Conservation (phyloP, 208 protist species). For the Leptomonas pyrrhocoris region DNA sequence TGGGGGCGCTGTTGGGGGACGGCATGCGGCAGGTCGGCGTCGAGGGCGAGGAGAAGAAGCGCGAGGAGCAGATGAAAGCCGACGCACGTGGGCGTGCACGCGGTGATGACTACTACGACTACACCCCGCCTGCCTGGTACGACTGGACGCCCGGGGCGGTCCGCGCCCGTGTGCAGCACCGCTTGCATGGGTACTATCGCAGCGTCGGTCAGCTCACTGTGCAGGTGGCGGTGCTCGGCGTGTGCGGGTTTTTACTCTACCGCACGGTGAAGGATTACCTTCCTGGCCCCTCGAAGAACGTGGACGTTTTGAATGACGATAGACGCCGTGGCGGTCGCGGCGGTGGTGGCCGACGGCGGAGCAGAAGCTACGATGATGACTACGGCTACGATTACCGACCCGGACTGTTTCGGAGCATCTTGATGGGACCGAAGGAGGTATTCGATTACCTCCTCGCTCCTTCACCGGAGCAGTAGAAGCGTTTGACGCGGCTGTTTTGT, state of each 20-base stretch:
- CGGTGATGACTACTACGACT: slow-evolving; percentile 23
- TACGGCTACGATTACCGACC: slow-evolving; percentile 39
- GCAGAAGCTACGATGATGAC: slow-evolving; percentile 22
- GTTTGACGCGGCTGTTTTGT: no score
- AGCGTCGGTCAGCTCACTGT: slow-evolving; percentile 68
- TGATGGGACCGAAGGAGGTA: slow-evolving; percentile 82
- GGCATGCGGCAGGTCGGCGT: slow-evolving; percentile 69
- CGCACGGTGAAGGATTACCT: slow-evolving; percentile 34
- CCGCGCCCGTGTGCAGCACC: slow-evolving; percentile 63
- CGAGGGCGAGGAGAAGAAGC: slow-evolving; percentile 58
- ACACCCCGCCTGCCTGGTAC: slow-evolving; percentile 73
- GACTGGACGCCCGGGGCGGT: slow-evolving; percentile 81
- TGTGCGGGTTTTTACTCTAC: slow-evolving; percentile 55
- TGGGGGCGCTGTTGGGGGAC: slow-evolving; percentile 70
- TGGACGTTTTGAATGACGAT: not conserved
- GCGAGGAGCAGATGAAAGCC: slow-evolving; percentile 37
- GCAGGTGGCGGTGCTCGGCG: slow-evolving; percentile 51
- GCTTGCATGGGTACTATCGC: slow-evolving; percentile 59
- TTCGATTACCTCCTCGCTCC: slow-evolving; percentile 83
- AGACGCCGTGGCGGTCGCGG: not conserved
- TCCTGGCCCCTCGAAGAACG: slow-evolving; percentile 6
- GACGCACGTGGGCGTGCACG: slow-evolving; percentile 23
- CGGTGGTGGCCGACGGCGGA: slow-evolving; percentile 12
- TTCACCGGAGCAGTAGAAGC: slow-evolving; percentile 3
- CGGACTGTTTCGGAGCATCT: slow-evolving; percentile 60